phyloP scores from a whole-genome alignment of 805 yeast species.

The Lipomyces lipofer region DNA sequence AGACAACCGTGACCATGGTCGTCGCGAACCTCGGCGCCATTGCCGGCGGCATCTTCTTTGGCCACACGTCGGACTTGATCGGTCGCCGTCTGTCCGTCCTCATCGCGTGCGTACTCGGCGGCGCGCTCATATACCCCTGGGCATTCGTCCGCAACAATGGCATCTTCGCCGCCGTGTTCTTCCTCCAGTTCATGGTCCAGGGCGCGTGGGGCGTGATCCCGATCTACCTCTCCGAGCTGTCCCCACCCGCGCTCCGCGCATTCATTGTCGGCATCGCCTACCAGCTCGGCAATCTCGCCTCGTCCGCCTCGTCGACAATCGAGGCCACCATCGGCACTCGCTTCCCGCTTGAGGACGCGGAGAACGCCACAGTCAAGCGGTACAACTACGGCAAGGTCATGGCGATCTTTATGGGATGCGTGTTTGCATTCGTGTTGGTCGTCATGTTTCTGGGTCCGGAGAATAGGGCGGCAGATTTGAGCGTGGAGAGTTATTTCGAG shows the following conservation, averaged over 20 bases:
- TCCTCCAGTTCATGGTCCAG: conserved; percentile 64
- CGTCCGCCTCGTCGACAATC: conserved; percentile 70
- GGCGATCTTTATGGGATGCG: conserved; percentile 69
- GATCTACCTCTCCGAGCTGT: conserved; percentile 62
- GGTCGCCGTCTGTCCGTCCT: conserved; percentile 64
- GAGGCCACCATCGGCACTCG: conserved; percentile 61
- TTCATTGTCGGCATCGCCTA: conserved; percentile 63
- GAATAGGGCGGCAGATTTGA: conserved; percentile 5
- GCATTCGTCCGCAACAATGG: conserved; percentile 48
- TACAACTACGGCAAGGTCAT: conserved; percentile 69
- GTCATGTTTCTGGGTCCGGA: conserved; percentile 57
- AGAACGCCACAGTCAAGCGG: conserved; percentile 11
- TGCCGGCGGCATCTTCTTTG: conserved; percentile 61
- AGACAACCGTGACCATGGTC: conserved; percentile 58
- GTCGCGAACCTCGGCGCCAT: conserved; percentile 70
- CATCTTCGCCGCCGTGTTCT: conserved; percentile 60
- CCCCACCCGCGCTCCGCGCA: conserved; percentile 64
- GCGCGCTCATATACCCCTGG: conserved; percentile 64
- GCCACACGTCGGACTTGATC: conserved; percentile 55
- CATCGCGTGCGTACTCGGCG: conserved; percentile 53
- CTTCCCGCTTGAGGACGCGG: conserved; percentile 42
- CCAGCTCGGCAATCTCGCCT: conserved; percentile 72
- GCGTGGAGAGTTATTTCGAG: neutral
- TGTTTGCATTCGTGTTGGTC: conserved; percentile 53
- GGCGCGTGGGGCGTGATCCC: conserved; percentile 78